phyloP scores from a whole-genome alignment of 2,329 filamentous ascomycete species.

The Metarhizium brunneum region DNA sequence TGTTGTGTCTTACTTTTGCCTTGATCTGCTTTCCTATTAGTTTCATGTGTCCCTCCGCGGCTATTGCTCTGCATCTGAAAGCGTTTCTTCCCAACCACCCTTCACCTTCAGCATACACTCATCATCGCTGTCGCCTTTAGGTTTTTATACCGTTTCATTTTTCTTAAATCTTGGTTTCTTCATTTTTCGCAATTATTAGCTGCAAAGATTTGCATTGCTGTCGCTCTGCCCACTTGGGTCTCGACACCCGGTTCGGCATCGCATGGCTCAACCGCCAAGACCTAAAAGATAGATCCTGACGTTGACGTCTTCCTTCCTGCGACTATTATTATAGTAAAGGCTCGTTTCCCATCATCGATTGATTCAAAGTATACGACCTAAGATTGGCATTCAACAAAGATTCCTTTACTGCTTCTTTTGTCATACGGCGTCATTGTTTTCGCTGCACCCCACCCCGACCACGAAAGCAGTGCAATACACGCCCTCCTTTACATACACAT shows the following conservation, averaged over 20 bases:
- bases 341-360: not conserved
- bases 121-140: not conserved
- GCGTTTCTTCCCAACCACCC: not conserved
- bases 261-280: not conserved
- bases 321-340: not conserved
- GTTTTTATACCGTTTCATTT: not conserved
- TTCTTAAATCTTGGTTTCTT: not conserved
- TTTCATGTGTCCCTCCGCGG: not conserved
- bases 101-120: not conserved
- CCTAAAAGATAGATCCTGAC: not conserved
- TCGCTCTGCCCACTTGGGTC: not conserved
- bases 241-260: not conserved
- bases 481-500: not conserved
- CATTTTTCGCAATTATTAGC: not conserved
- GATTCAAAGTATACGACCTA: not conserved
- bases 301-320: not conserved
- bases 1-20: not conserved
- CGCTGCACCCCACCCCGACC: not conserved
- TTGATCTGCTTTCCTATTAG: not conserved
- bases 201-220: not conserved
- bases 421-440: not conserved
- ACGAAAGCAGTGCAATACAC: not conserved
- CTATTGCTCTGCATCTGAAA: not conserved
- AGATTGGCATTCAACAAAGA: not conserved
- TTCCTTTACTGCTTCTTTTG: not conserved